Base-by-base conservation (phyloP, 805 yeast genomes). In the Candida railenensis region DNA sequence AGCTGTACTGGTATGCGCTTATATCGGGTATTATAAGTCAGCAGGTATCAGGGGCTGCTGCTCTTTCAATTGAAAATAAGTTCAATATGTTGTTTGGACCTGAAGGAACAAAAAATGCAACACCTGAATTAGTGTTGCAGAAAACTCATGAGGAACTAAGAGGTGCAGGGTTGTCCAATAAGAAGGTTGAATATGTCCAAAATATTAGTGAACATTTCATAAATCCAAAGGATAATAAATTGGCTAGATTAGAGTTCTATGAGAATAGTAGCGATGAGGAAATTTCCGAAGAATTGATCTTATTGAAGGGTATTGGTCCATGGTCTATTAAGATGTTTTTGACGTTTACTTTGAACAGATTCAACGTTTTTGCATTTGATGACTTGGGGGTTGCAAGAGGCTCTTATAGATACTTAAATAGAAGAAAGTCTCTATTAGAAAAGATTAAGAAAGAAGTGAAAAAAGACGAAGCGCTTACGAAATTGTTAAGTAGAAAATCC, bases 271-370 rank as follows among this genome's bases (percentile, higher is more conserved):
- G 69, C 2, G 72, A 77, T 40, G 77, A 77, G 2, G 80, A 69
- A 19, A 65, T 85, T 14, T 57, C 76, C 1, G 71, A 71, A 16
- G 77, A 75, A 47, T 62, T 85, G 44, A 75, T 77, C 0, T 60
- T 61, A 21, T 67, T 86, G 50, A 85, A 86, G 56, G 95, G 95
- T 0, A 77, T 87, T 15, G 95, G 94, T 0, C 75, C 76, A 1
- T 91, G 98, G 98, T 81, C 90, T 3, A 91, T 94, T 0, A 86
- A 85, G 45, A 91, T 91, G 96, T 91, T 89, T 63, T 65, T 87
- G 15, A 58, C 85, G 19, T 89, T 89, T 58, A 85, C 87, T 1
- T 66, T 90, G 39, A 76, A 75, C 21, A 74, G 87, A 47, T 59
- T 79, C 58, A 83, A 91, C 60, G 80, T 88, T 0, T 89, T 89